These are phyloP conservation scores for Teunomyces barrocoloradensis DNA, from an alignment of 805 yeast genomes.

Conservation along the genomic window DNA sequence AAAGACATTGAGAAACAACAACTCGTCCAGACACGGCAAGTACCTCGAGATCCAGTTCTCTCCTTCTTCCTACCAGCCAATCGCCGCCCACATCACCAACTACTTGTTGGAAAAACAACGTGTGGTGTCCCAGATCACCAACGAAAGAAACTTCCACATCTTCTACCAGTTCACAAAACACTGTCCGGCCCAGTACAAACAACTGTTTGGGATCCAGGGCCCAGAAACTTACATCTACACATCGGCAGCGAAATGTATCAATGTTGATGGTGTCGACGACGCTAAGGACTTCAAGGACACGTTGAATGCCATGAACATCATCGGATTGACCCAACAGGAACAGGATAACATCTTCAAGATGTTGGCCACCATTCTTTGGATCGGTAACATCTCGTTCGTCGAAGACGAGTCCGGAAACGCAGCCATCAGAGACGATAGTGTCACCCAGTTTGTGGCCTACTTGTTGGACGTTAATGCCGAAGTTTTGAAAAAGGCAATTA, in stretches of 20 bases:
- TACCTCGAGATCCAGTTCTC: slow-evolving; percentile 90
- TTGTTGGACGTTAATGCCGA: slow-evolving; percentile 75
- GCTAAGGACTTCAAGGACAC: slow-evolving; percentile 76
- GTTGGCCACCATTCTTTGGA: slow-evolving; percentile 85
- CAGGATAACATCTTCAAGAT: slow-evolving; percentile 88
- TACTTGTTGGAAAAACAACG: slow-evolving; percentile 92
- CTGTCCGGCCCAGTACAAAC: slow-evolving; percentile 81
- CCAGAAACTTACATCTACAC: slow-evolving; percentile 94
- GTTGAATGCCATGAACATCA: slow-evolving; percentile 77
- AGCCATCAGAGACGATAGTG: slow-evolving; percentile 75
- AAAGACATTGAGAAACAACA: slow-evolving; percentile 83
- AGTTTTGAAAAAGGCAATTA: slow-evolving; percentile 61
- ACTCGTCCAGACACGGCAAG: slow-evolving; percentile 90
- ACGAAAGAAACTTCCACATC: slow-evolving; percentile 95
- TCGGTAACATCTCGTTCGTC: slow-evolving; percentile 83
- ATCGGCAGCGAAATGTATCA: slow-evolving; percentile 76
- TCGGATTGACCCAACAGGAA: slow-evolving; percentile 78
- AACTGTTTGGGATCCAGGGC: slow-evolving; percentile 81
- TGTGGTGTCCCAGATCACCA: slow-evolving; percentile 90
- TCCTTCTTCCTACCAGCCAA: slow-evolving; percentile 70
- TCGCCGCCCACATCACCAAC: slow-evolving; percentile 94
- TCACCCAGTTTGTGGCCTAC: slow-evolving; percentile 94
- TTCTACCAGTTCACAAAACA: slow-evolving; percentile 94
- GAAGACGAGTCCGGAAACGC: slow-evolving; percentile 90
- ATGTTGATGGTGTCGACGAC: slow-evolving; percentile 88